These are phyloP conservation scores for Fusarium ramigenum DNA, from an alignment of 2,329 filamentous ascomycete species.

Conservation along the genomic window DNA sequence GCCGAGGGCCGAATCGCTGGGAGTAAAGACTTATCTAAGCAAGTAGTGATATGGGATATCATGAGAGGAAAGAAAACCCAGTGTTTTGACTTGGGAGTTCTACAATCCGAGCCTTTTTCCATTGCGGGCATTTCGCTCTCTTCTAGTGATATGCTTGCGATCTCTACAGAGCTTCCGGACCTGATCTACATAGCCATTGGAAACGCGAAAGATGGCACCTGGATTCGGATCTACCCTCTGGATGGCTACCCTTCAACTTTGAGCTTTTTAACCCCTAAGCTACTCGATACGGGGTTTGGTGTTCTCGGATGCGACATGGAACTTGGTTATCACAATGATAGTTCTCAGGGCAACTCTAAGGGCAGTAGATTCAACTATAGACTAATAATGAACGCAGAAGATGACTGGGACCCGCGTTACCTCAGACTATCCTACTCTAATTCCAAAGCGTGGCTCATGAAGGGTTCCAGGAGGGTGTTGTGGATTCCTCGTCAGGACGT, in stretches of 20 bases:
- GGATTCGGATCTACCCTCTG: rapidly evolving
- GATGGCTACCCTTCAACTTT: rapidly evolving
- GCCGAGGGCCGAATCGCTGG: background rate
- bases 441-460: background rate
- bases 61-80: rapidly evolving
- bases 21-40: too few relatives aligned
- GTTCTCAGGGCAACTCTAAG: too few relatives aligned
- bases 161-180: rapidly evolving
- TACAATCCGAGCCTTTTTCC: background rate
- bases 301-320: rapidly evolving
- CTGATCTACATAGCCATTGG: rapidly evolving
- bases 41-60: background rate
- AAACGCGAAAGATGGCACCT: rapidly evolving
- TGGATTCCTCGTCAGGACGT: background rate
- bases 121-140: rapidly evolving
- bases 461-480: rapidly evolving
- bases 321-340: too few relatives aligned
- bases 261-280: rapidly evolving
- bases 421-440: rapidly evolving
- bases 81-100: rapidly evolving
- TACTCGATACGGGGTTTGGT: rapidly evolving
- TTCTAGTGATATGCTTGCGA: rapidly evolving
- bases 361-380: rapidly evolving
- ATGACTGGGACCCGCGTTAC: background rate
- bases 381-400: rapidly evolving